Percentiles rank a stretch among this genome's conserved stretches.
Evolutionary conservation across 2,329 filamentous ascomycete genomes (phyloP).

Genomic region (Pestalotiopsis sp.): DNA sequence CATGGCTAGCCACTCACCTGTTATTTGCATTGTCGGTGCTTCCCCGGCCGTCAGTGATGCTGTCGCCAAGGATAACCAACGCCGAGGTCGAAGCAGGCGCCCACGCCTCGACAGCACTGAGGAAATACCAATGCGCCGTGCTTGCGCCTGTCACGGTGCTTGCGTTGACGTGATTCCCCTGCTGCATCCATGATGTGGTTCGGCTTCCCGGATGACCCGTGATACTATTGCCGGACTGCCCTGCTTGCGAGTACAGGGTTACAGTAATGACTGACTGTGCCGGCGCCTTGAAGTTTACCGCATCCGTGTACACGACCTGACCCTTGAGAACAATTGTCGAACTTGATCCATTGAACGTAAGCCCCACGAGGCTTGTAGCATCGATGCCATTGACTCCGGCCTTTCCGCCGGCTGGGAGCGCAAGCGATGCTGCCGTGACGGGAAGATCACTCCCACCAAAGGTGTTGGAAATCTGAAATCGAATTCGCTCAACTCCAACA

Average conservation of each 20-base stretch:
- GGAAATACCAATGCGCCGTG: constrained; percentile 57
- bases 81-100: constrained; percentile 44
- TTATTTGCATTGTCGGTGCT: constrained; percentile 64
- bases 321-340: constrained; percentile 58
- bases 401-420: constrained; percentile 55
- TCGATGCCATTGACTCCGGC: constrained; percentile 58
- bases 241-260: constrained; percentile 58
- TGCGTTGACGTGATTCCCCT: constrained; percentile 58
- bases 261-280: constrained; percentile 58
- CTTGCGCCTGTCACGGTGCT: constrained; percentile 45
- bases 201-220: constrained; percentile 69
- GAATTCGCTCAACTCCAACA: constrained; percentile 57
- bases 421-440: constrained; percentile 61
- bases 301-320: constrained; percentile 63
- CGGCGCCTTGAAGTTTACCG: constrained; percentile 56
- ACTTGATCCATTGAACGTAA: constrained; percentile 61
- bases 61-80: constrained; percentile 63
- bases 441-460: constrained; percentile 64
- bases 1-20: constrained; percentile 36
- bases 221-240: constrained; percentile 59
- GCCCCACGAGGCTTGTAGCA: constrained; percentile 48
- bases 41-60: constrained; percentile 70
- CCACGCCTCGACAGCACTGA: constrained; percentile 63
- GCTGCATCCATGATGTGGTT: constrained; percentile 62
- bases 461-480: constrained; percentile 66